These are phyloP conservation scores for Ampelocalamus luodianensis DNA, from an alignment of 176 grass and related monocot species.

Conservation along the genomic window DNA sequence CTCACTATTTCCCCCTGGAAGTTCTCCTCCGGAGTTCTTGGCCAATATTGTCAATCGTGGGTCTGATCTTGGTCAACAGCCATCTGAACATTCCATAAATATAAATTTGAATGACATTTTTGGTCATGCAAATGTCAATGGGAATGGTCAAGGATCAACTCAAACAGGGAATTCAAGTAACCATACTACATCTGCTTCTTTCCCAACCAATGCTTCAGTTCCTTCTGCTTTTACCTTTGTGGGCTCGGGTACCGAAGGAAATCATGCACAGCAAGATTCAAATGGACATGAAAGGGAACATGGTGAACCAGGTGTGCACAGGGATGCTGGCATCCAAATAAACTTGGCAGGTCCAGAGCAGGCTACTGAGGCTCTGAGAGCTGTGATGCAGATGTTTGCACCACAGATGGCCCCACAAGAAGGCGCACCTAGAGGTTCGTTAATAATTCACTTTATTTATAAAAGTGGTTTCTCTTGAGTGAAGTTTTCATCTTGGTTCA, in stretches of 20 bases:
- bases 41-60: conserved; percentile 52
- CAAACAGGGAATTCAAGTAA: conserved; percentile 32
- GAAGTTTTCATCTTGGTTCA: neutral
- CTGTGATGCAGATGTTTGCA: conserved; percentile 73
- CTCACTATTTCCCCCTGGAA: conserved; percentile 49
- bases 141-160: conserved; percentile 40
- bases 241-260: conserved; percentile 36
- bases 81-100: conserved; percentile 47
- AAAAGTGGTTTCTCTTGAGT: neutral
- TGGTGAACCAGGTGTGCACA: conserved; percentile 24
- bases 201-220: conserved; percentile 36
- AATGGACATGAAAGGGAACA: conserved; percentile 34
- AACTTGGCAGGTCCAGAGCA: conserved; percentile 50
- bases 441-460: neutral
- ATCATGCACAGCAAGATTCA: conserved; percentile 15
- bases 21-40: conserved; percentile 52
- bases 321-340: conserved; percentile 45
- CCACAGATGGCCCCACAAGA: conserved; percentile 43
- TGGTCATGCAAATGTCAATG: conserved; percentile 35
- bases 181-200: conserved; percentile 31
- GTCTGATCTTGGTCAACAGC: conserved; percentile 46
- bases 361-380: conserved; percentile 59
- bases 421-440: conserved; percentile 52
- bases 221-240: conserved; percentile 36
- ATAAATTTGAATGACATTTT: conserved; percentile 62